Evolutionary conservation across 1,139 yeast species (phyloP).

Genomic region (Zygosaccharomyces sapae): DNA sequence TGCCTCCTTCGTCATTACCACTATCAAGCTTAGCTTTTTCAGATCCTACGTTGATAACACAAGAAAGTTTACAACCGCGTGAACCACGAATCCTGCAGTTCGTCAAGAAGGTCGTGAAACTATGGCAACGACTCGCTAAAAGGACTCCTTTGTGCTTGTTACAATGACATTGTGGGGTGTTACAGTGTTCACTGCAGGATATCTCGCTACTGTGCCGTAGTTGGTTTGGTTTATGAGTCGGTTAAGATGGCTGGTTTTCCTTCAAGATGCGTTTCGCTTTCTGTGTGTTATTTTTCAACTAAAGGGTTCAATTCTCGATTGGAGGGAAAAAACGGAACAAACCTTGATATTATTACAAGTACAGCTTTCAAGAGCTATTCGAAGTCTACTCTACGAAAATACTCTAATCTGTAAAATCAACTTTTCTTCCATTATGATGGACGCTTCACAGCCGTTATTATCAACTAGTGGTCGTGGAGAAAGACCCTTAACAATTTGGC

Average conservation of each 20-base stretch:
- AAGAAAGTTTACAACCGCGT: conserved; percentile 8
- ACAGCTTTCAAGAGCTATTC: too few species aligned
- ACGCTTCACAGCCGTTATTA: conserved; percentile 23
- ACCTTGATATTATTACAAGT: too few species aligned
- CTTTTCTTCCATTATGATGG: conserved; percentile 10
- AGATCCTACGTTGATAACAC: conserved; percentile 6
- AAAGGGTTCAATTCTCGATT: neutral
- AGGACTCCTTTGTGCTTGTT: conserved; percentile 15
- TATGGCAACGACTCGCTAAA: conserved; percentile 20
- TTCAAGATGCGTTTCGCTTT: neutral
- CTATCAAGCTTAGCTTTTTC: conserved; percentile 1
- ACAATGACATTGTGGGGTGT: conserved; percentile 22
- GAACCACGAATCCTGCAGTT: conserved; percentile 10
- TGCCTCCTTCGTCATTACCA: conserved; percentile 1
- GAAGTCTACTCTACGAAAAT: too few species aligned
- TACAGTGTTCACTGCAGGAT: conserved; percentile 12
- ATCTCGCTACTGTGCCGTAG: conserved; percentile 10
- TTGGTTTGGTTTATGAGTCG: neutral
- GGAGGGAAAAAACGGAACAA: too few species aligned
- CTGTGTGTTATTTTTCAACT: neutral
- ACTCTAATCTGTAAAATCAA: too few species aligned
- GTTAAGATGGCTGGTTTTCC: neutral
- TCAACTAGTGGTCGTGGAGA: conserved; percentile 14
- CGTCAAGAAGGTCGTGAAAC: conserved; percentile 9
- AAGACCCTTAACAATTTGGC: conserved; percentile 12